Evolutionary conservation across 306 rosid genomes (phyloP).

Genomic region (Rosa lucieae): DNA sequence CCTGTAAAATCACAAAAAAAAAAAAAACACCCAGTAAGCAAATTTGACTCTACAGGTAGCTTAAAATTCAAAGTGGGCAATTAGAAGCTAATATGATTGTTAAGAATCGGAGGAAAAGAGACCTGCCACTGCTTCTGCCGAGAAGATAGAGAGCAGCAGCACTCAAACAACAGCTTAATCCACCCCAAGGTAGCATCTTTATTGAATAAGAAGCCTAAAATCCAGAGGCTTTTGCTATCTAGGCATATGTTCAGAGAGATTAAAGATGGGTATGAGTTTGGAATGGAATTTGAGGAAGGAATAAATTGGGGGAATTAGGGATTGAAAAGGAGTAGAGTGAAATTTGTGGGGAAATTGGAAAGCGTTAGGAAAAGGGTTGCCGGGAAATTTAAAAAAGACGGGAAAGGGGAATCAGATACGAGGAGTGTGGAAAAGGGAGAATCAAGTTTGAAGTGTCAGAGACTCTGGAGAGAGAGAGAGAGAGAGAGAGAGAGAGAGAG

Average conservation of each 20-base stretch:
- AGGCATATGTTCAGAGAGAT: neutral
- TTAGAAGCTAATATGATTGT: neutral
- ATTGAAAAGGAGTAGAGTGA: neutral
- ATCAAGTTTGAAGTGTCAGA: neutral
- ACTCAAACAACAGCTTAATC: constrained; percentile 90
- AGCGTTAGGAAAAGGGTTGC: neutral
- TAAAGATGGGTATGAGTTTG: neutral
- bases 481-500: too few relatives aligned
- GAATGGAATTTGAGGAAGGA: neutral
- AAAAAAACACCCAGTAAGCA: neutral
- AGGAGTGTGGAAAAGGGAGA: constrained; percentile 38
- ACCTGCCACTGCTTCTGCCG: constrained; percentile 97
- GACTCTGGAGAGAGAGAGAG: too few relatives aligned
- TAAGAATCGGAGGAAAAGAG: constrained; percentile 1
- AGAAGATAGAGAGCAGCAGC: constrained; percentile 96
- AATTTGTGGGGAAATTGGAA: neutral
- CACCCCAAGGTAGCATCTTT: constrained; percentile 94
- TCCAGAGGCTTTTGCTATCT: neutral
- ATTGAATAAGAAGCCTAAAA: constrained; percentile 25
- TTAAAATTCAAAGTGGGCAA: neutral
- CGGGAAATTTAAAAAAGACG: neutral
- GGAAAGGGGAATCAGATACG: constrained; percentile 43
- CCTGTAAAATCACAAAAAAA: constrained; percentile 40
- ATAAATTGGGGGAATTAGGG: neutral
- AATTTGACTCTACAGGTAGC: neutral